phyloP scores from a whole-genome alignment of 148 eudicot species.

The Simmondsia chinensis region DNA sequence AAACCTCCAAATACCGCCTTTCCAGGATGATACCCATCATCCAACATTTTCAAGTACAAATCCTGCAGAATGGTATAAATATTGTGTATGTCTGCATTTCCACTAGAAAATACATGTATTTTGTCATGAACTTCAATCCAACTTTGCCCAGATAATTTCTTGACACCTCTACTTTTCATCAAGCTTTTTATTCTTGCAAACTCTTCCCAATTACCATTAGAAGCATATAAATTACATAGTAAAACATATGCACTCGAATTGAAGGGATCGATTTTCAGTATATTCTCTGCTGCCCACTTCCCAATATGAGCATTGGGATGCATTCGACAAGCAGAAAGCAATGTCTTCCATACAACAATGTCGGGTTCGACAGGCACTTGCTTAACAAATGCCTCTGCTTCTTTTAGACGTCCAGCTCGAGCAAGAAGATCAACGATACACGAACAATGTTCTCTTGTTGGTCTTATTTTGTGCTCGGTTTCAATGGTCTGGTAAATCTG shows the following conservation, averaged over 20 bases:
- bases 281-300: conserved; percentile 29
- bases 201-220: conserved; percentile 21
- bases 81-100: no score
- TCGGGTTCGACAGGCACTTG: conserved; percentile 27
- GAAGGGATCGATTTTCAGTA: conserved; percentile 27
- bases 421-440: conserved; percentile 36
- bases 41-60: no score
- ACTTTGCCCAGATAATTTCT: conserved; percentile 30
- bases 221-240: conserved; percentile 28
- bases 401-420: conserved; percentile 28
- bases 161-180: conserved; percentile 34
- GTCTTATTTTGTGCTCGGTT: conserved; percentile 17
- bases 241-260: conserved; percentile 31
- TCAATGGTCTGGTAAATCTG: conserved; percentile 22
- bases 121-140: conserved; percentile 33
- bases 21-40: no score
- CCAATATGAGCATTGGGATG: conserved; percentile 19
- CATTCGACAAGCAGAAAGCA: conserved; percentile 32
- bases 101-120: conserved; percentile 23
- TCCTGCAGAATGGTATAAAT: no score
- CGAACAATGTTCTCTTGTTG: conserved; percentile 29
- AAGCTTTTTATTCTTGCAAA: conserved; percentile 22
- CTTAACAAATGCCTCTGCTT: conserved; percentile 29
- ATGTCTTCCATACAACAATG: conserved; percentile 34
- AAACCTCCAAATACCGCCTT: no score